Conservation (phyloP, 768 basidiomycete species). For the Pleurotus giganteus region DNA sequence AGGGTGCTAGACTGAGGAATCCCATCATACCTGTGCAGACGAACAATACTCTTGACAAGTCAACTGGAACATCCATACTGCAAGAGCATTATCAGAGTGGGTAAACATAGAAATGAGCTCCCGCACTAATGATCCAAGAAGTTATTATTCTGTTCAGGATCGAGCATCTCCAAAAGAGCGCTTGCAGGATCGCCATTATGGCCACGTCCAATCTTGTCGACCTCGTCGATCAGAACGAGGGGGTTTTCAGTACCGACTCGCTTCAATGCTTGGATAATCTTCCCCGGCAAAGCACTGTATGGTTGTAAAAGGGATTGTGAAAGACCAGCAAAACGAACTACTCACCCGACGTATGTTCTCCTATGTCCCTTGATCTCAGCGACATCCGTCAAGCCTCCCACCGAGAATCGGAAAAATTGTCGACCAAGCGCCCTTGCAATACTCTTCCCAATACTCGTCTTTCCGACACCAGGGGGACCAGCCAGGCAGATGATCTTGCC, state of each 20-base stretch:
- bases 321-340: constrained; percentile 12
- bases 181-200: constrained; percentile 92
- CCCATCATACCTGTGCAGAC: constrained; percentile 70
- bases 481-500: constrained; percentile 98
- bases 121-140: constrained; percentile 91
- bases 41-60: constrained; percentile 93
- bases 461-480: constrained; percentile 97
- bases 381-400: constrained; percentile 95
- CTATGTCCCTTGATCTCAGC: constrained; percentile 99
- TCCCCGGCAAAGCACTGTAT: constrained; percentile 81
- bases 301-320: background rate
- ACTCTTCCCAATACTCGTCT: constrained; percentile 94
- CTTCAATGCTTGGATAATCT: constrained; percentile 93
- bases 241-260: constrained; percentile 94
- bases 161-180: constrained; percentile 89
- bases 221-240: constrained; percentile 90
- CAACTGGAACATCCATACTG: constrained; percentile 96
- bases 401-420: constrained; percentile 95
- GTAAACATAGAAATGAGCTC: background rate
- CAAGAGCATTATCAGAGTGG: constrained; percentile 8
- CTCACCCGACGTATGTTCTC: constrained; percentile 92
- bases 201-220: constrained; percentile 92
- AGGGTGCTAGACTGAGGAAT: background rate
- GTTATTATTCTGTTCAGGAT: constrained; percentile 91
- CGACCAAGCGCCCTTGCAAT: constrained; percentile 89